These are phyloP conservation scores for Hylodesmum podocarpum DNA, from an alignment of 306 rosid genomes.

Conservation along the genomic window DNA sequence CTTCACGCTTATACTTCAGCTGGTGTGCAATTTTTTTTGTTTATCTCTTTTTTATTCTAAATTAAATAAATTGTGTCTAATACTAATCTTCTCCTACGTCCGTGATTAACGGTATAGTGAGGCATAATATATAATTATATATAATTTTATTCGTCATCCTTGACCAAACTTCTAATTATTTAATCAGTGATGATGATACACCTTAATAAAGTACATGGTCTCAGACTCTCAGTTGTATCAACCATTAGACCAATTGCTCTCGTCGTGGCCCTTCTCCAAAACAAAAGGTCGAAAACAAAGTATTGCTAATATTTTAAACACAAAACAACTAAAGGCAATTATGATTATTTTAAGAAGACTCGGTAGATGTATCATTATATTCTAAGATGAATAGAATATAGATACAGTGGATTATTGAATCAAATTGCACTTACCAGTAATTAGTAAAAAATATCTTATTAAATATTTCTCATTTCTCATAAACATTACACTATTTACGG, in stretches of 20 bases:
- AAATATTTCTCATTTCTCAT: no score
- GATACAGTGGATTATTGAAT: background rate
- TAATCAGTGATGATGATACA: background rate
- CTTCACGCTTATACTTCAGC: background rate
- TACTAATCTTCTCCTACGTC: background rate
- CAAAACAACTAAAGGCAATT: background rate
- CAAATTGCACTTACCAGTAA: background rate
- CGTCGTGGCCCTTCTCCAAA: background rate
- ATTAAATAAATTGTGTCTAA: background rate
- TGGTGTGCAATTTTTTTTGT: background rate
- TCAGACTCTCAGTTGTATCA: background rate
- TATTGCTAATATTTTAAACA: constrained; percentile 23
- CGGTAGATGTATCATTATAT: constrained; percentile 7
- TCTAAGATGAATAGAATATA: background rate
- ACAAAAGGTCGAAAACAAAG: constrained; percentile 9
- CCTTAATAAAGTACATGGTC: background rate
- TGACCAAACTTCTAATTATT: background rate
- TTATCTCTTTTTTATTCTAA: background rate
- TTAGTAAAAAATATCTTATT: background rate
- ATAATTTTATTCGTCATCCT: background rate
- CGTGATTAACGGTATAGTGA: background rate
- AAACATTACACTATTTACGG: background rate
- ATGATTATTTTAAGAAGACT: constrained; percentile 10
- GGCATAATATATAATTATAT: background rate
- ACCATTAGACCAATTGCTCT: background rate